These are phyloP conservation scores for Linnemannia exigua DNA, from an alignment of 192 early-diverging fungal species.

Conservation along the genomic window DNA sequence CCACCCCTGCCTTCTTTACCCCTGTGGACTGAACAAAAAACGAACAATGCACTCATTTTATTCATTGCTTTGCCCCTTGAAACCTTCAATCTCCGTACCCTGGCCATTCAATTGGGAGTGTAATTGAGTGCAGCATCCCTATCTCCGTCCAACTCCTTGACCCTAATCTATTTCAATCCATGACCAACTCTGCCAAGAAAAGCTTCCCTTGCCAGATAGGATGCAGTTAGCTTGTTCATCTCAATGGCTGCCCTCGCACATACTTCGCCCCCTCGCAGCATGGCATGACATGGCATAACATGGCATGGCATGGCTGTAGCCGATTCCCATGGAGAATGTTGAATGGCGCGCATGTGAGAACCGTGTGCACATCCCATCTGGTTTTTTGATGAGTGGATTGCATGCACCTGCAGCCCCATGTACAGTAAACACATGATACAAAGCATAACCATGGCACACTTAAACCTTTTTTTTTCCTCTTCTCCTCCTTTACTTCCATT, in stretches of 20 bases:
- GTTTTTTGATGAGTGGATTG: neutral
- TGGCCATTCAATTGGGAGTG: neutral
- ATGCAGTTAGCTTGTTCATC: neutral
- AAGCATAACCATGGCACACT: neutral
- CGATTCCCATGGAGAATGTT: neutral
- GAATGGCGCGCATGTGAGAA: neutral
- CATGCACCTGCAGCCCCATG: neutral
- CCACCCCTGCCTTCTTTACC: neutral
- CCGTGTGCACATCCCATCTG: neutral
- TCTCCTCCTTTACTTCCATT: neutral
- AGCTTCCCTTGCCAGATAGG: neutral
- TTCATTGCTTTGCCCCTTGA: slow-evolving; percentile 9
- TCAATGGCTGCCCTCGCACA: neutral
- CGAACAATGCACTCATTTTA: neutral
- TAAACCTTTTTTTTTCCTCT: neutral
- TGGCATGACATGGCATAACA: too few relatives aligned
- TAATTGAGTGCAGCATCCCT: too few relatives aligned
- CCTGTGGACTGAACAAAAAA: neutral
- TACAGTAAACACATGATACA: neutral
- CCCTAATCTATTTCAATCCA: neutral
- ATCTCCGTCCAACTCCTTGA: too few relatives aligned
- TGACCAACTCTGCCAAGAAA: neutral
- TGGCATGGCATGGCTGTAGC: neutral
- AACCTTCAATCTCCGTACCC: neutral
- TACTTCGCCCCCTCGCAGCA: neutral